A percentile compares a stretch with the other conserved stretches of the same genome.
Evolutionary conservation across 2,329 filamentous ascomycete species (phyloP).

Genomic region (Cladosporium sphaerospermum): DNA sequence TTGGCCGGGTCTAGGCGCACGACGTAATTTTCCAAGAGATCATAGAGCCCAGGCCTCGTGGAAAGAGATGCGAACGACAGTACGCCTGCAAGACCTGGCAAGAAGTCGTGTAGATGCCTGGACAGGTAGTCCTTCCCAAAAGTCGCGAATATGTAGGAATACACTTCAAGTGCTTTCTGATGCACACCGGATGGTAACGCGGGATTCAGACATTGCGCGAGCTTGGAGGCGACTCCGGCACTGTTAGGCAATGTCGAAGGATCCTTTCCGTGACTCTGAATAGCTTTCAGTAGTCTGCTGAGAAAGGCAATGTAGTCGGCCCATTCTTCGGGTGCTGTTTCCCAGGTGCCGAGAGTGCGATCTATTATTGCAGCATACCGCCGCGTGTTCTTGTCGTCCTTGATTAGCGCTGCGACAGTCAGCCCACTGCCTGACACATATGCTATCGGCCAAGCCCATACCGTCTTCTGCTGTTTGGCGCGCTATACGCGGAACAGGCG

Average conservation of each 20-base stretch:
- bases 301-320: constrained; percentile 98
- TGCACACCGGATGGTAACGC: constrained; percentile 91
- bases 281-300: constrained; percentile 81
- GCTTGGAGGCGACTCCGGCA: constrained; percentile 73
- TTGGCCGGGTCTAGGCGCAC: constrained; percentile 63
- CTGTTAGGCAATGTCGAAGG: constrained; percentile 73
- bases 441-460: constrained; percentile 40
- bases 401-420: constrained; percentile 29
- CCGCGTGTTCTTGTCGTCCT: constrained; percentile 65
- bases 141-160: constrained; percentile 78
- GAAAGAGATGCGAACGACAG: constrained; percentile 92
- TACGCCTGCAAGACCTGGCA: constrained; percentile 82
- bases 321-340: constrained; percentile 94
- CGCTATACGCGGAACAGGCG: constrained; percentile 68
- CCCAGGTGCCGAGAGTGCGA: constrained; percentile 80
- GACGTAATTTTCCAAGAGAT: constrained; percentile 75
- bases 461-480: constrained; percentile 71
- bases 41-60: constrained; percentile 78
- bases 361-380: constrained; percentile 88
- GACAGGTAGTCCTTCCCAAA: constrained; percentile 64
- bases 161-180: constrained; percentile 94
- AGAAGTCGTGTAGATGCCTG: constrained; percentile 75
- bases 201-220: constrained; percentile 93
- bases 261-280: constrained; percentile 76
- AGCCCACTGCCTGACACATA: neutral